phyloP scores from a whole-genome alignment of 768 basidiomycete genomes.

The Mycena indigotica region DNA sequence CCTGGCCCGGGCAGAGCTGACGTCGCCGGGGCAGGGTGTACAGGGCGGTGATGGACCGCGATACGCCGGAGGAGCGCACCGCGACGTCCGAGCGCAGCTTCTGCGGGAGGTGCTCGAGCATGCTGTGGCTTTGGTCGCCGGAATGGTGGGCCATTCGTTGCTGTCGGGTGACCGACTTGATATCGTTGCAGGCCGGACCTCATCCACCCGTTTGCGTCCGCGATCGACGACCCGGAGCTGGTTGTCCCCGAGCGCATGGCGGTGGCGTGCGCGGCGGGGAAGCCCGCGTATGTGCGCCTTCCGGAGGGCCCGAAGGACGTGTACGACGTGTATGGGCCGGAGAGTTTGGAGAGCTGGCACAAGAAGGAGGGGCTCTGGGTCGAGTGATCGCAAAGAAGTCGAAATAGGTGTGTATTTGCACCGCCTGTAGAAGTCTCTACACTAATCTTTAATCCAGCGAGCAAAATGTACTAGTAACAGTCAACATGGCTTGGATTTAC shows the following conservation, averaged over 20 bases:
- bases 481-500: no score
- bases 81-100: conserved; percentile 64
- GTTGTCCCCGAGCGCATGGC: conserved; percentile 55
- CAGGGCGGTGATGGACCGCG: conserved; percentile 62
- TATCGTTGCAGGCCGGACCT: conserved; percentile 53
- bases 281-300: conserved; percentile 62
- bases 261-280: conserved; percentile 48
- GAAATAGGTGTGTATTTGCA: no score
- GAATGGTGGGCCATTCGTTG: conserved; percentile 42
- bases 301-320: conserved; percentile 57
- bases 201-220: conserved; percentile 70
- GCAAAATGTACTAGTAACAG: no score
- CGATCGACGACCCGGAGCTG: conserved; percentile 63
- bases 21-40: conserved; percentile 46
- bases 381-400: no score
- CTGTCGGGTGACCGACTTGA: background rate
- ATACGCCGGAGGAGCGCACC: conserved; percentile 47
- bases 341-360: conserved; percentile 64
- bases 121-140: conserved; percentile 68
- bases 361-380: conserved; percentile 50
- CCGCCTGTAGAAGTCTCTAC: no score
- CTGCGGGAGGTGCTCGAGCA: conserved; percentile 62
- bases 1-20: background rate
- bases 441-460: no score
- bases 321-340: conserved; percentile 44